phyloP scores from a whole-genome alignment of 2,329 filamentous ascomycete species.

The Fusarium drepaniforme region DNA sequence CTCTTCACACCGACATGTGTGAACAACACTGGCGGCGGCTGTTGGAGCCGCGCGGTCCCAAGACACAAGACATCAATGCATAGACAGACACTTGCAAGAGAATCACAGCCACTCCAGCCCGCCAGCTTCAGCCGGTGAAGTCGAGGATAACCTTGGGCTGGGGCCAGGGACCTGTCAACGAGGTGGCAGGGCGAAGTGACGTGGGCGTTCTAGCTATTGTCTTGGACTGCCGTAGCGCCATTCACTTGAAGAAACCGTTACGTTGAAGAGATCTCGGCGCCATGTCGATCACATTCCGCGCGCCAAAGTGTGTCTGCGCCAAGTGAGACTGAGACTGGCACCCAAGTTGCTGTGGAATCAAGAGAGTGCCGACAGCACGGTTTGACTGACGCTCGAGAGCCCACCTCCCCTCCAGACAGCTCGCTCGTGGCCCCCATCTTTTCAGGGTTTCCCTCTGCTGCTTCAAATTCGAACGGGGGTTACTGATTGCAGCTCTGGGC shows the following conservation, averaged over 20 bases:
- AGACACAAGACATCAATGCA: too few relatives aligned
- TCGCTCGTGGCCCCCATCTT: background rate
- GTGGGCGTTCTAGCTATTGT: background rate
- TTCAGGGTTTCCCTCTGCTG: conserved; percentile 10
- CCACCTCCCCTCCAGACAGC: background rate
- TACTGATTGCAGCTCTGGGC: conserved; percentile 15
- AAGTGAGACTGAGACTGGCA: background rate
- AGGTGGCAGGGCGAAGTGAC: conserved; percentile 1
- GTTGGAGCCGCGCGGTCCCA: background rate
- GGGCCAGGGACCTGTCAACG: conserved; percentile 4
- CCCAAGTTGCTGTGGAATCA: background rate
- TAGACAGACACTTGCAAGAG: background rate
- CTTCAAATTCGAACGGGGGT: conserved; percentile 7
- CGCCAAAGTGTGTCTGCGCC: background rate
- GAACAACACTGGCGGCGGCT: background rate
- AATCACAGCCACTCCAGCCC: conserved; percentile 6
- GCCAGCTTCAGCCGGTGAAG: conserved; percentile 22
- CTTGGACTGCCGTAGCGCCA: background rate
- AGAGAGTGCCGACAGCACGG: background rate
- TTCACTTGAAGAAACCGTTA: conserved; percentile 1
- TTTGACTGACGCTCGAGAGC: background rate
- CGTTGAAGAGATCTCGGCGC: background rate
- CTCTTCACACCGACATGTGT: background rate
- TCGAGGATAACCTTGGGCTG: conserved; percentile 6
- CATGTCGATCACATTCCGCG: conserved; percentile 9